phyloP scores from a whole-genome alignment of 768 basidiomycete species.

The Russula ochroleuca region DNA sequence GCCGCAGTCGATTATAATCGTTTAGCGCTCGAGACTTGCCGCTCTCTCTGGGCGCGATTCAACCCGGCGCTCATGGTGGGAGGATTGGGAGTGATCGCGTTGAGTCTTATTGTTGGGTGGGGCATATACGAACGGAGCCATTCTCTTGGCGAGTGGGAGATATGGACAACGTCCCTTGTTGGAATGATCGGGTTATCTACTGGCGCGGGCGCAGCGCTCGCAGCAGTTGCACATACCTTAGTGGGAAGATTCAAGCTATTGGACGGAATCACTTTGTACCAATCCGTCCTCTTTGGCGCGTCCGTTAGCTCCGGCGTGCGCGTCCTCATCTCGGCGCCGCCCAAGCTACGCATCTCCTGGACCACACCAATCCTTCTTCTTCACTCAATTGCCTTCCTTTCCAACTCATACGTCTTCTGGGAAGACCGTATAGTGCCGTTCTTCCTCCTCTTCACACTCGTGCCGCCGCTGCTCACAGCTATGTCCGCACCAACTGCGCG shows the following conservation, averaged over 20 bases:
- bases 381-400: constrained; percentile 75
- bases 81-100: constrained; percentile 59
- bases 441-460: constrained; percentile 62
- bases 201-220: constrained; percentile 13
- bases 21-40: constrained; percentile 63
- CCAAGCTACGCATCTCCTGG: constrained; percentile 32
- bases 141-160: constrained; percentile 40
- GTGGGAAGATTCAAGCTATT: constrained; percentile 3
- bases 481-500: constrained; percentile 62
- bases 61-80: constrained; percentile 70
- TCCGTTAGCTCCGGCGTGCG: constrained; percentile 39
- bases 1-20: constrained; percentile 50
- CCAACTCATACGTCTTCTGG: constrained; percentile 98
- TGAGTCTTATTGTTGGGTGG: constrained; percentile 53
- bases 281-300: constrained; percentile 24
- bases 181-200: constrained; percentile 7
- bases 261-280: constrained; percentile 28
- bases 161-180: constrained; percentile 36
- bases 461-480: constrained; percentile 56
- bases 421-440: constrained; percentile 82
- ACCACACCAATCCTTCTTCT: constrained; percentile 49
- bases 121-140: constrained; percentile 51
- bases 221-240: not conserved
- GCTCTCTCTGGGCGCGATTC: constrained; percentile 93
- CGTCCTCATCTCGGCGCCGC: constrained; percentile 27